phyloP scores from a whole-genome alignment of 1,284 basidiomycete species.

The Pseudozyma pruni region DNA sequence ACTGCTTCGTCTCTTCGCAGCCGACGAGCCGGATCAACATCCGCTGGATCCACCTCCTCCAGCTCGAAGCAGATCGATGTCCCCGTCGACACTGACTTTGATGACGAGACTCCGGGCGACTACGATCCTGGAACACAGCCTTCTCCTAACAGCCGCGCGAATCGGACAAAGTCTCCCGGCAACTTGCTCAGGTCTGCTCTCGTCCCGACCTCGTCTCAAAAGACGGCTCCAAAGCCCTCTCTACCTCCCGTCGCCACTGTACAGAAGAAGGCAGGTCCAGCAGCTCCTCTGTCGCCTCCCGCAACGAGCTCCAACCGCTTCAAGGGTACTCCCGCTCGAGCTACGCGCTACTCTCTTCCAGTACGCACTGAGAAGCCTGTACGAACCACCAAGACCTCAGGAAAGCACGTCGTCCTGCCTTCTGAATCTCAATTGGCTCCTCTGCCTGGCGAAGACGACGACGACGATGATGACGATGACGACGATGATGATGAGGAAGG shows the following conservation, averaged over 20 bases:
- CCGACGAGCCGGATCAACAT: slow-evolving; percentile 43
- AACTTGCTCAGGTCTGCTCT: slow-evolving; percentile 29
- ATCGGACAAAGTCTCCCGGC: slow-evolving; percentile 6
- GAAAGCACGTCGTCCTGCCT: slow-evolving; percentile 89
- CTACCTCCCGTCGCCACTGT: slow-evolving; percentile 9
- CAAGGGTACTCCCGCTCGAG: slow-evolving; percentile 64
- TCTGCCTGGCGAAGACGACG: slow-evolving; percentile 70
- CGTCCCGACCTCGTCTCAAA: slow-evolving; percentile 17
- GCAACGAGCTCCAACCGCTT: slow-evolving; percentile 37
- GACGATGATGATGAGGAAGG: slow-evolving; percentile 63
- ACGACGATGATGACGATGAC: slow-evolving; percentile 69
- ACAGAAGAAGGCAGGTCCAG: slow-evolving; percentile 13
- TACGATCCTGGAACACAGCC: slow-evolving; percentile 46
- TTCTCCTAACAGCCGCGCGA: slow-evolving; percentile 22
- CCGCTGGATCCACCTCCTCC: slow-evolving; percentile 20
- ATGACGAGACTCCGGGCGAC: slow-evolving; percentile 59
- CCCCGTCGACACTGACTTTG: slow-evolving; percentile 55
- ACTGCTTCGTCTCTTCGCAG: slow-evolving; percentile 62
- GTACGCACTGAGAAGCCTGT: slow-evolving; percentile 70
- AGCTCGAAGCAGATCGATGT: slow-evolving; percentile 19
- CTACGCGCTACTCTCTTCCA: slow-evolving; percentile 64
- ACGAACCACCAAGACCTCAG: slow-evolving; percentile 87
- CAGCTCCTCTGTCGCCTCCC: slow-evolving; percentile 37
- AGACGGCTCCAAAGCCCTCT: slow-evolving; percentile 2
- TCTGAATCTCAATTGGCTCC: slow-evolving; percentile 90